Conservation (phyloP, 1,284 basidiomycete species). For the Melanopsichium pennsylvanicum region DNA sequence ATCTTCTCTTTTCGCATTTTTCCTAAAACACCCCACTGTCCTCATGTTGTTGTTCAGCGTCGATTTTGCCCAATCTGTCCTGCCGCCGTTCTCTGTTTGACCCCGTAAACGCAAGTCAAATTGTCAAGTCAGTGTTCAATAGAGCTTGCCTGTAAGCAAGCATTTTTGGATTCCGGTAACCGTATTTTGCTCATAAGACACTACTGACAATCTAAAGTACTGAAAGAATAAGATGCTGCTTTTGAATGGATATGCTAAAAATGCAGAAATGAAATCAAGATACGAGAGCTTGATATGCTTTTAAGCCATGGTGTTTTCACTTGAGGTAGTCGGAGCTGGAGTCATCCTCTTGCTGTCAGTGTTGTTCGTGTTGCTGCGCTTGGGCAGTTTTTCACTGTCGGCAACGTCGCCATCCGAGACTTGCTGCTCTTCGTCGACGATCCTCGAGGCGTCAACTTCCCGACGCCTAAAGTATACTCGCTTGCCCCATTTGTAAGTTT, state of each 20-base stretch:
- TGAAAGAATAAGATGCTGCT: not conserved
- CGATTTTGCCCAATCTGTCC: too few relatives aligned
- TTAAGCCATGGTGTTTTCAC: constrained; percentile 24
- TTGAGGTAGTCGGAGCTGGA: constrained; percentile 16
- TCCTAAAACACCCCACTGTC: too few relatives aligned
- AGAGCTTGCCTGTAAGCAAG: too few relatives aligned
- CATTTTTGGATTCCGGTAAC: too few relatives aligned
- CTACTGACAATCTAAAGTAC: constrained; percentile 52
- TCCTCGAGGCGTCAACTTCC: constrained; percentile 9
- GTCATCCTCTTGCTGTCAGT: constrained; percentile 33
- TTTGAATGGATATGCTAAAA: constrained; percentile 8
- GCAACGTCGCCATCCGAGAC: constrained; percentile 1
- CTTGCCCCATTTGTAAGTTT: constrained; percentile 61
- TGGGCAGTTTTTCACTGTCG: constrained; percentile 6
- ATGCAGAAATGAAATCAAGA: not conserved
- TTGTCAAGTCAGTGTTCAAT: too few relatives aligned
- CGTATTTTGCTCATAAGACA: constrained; percentile 17
- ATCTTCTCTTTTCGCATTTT: too few relatives aligned
- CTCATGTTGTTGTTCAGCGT: too few relatives aligned
- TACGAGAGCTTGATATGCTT: not conserved
- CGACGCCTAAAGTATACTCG: constrained; percentile 44
- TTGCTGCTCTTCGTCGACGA: constrained; percentile 39
- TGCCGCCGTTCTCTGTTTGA: too few relatives aligned
- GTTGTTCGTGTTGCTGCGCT: constrained; percentile 1
- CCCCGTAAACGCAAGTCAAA: too few relatives aligned